Conservation (phyloP, 768 basidiomycete species). For the Lentinula guzmanii region DNA sequence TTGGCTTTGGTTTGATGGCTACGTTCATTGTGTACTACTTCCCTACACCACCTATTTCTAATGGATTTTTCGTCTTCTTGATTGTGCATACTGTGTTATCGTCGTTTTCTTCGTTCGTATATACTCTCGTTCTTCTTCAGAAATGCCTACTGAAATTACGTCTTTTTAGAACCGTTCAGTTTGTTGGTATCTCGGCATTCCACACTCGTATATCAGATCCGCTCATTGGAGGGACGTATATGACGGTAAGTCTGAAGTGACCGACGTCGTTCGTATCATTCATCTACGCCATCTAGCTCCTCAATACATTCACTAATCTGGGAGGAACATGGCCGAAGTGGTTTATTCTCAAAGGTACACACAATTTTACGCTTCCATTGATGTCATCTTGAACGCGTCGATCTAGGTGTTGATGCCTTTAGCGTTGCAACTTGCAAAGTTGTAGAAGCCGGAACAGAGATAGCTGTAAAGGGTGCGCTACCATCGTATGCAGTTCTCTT, state of each 20-base stretch:
- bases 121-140: not conserved
- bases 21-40: conserved; percentile 81
- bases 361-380: not conserved
- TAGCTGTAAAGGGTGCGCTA: conserved; percentile 48
- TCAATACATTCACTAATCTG: conserved; percentile 94
- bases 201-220: conserved; percentile 96
- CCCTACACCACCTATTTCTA: conserved; percentile 68
- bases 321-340: conserved; percentile 98
- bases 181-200: conserved; percentile 98
- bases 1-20: conserved; percentile 65
- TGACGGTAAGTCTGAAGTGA: conserved; percentile 66
- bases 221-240: conserved; percentile 96
- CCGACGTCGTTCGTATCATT: not conserved
- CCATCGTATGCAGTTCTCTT: not conserved
- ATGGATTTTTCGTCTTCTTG: conserved; percentile 74
- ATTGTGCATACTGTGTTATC: conserved; percentile 77
- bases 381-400: conserved; percentile 10
- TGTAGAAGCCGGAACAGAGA: conserved; percentile 44
- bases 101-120: conserved; percentile 76
- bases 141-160: conserved; percentile 3
- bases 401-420: conserved; percentile 78
- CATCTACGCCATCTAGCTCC: conserved; percentile 42
- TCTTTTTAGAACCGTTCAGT: conserved; percentile 82
- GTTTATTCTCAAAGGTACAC: conserved; percentile 84
- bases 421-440: conserved; percentile 81